These are phyloP conservation scores for Hypoxylon sp. DNA, from an alignment of 2,329 filamentous ascomycete genomes.

Conservation along the genomic window DNA sequence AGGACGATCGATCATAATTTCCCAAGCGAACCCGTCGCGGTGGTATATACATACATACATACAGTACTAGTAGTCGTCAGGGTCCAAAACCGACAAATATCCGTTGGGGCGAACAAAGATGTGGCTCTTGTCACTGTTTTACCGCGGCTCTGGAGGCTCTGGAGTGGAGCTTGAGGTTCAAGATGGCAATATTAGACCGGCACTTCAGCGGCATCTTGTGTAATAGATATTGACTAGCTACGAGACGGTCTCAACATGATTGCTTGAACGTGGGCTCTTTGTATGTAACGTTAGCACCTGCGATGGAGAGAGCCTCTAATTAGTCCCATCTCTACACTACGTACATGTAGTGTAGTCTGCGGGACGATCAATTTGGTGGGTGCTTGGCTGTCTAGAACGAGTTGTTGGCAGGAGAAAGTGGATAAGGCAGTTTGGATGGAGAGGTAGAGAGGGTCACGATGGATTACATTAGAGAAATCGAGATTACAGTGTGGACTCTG, in stretches of 20 bases:
- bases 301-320: slow-evolving; percentile 9
- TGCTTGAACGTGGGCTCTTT: slow-evolving; percentile 7
- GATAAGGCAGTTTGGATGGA: slow-evolving; percentile 2
- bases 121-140: slow-evolving; percentile 24
- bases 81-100: slow-evolving; percentile 24
- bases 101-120: slow-evolving; percentile 20
- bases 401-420: not conserved
- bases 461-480: slow-evolving; percentile 22
- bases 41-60: slow-evolving; percentile 6
- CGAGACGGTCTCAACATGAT: slow-evolving; percentile 23
- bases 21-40: slow-evolving; percentile 21
- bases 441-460: not conserved
- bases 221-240: slow-evolving; percentile 37
- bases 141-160: slow-evolving; percentile 36
- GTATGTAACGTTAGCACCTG: slow-evolving; percentile 8
- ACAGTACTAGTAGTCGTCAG: slow-evolving; percentile 13
- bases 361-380: slow-evolving; percentile 35
- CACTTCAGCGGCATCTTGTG: slow-evolving; percentile 36
- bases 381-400: slow-evolving; percentile 22
- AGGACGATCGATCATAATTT: slow-evolving; percentile 41
- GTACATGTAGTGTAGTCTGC: slow-evolving; percentile 28
- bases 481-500: slow-evolving; percentile 27
- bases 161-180: slow-evolving; percentile 18
- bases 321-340: slow-evolving; percentile 8
- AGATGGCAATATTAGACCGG: slow-evolving; percentile 23